Evolutionary conservation across 176 grass and related monocot species (phyloP).

Genomic region (Oryza officinalis): DNA sequence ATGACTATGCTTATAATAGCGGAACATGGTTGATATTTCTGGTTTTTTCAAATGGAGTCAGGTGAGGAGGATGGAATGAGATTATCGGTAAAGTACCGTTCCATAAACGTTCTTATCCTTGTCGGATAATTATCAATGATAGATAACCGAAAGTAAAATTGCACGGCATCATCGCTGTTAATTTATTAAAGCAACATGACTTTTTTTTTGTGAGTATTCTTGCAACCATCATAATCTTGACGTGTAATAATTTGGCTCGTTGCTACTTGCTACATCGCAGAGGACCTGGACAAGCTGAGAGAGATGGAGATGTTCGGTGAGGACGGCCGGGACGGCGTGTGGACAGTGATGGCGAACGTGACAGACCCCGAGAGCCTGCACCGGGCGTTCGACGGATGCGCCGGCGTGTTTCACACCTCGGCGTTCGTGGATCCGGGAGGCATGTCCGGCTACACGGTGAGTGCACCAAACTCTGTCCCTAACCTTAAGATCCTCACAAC

Average conservation of each 20-base stretch:
- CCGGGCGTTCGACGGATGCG: constrained; percentile 80
- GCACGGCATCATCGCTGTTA: neutral
- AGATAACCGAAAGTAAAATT: neutral
- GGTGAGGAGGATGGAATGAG: neutral
- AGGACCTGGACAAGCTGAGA: constrained; percentile 95
- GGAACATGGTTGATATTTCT: neutral
- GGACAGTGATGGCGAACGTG: constrained; percentile 90
- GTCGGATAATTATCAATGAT: neutral
- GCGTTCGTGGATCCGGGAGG: constrained; percentile 87
- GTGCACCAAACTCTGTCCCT: neutral
- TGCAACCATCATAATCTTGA: neutral
- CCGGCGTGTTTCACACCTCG: constrained; percentile 92
- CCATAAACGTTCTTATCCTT: neutral
- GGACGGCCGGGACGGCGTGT: constrained; percentile 80
- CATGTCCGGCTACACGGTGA: constrained; percentile 87
- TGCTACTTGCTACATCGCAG: constrained; percentile 39
- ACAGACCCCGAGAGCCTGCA: constrained; percentile 82
- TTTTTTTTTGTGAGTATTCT: neutral
- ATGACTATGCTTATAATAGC: neutral
- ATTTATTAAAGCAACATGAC: neutral
- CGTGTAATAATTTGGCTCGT: neutral
- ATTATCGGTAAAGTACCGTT: neutral
- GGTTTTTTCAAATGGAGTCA: neutral
- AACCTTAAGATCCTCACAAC: too few relatives aligned
- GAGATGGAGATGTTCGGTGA: constrained; percentile 99